Percentiles rank a stretch among this genome's conserved stretches.
These are phyloP conservation scores for Leishmania amazonensis DNA, from an alignment of 208 protist genomes.

Conservation along the genomic window DNA sequence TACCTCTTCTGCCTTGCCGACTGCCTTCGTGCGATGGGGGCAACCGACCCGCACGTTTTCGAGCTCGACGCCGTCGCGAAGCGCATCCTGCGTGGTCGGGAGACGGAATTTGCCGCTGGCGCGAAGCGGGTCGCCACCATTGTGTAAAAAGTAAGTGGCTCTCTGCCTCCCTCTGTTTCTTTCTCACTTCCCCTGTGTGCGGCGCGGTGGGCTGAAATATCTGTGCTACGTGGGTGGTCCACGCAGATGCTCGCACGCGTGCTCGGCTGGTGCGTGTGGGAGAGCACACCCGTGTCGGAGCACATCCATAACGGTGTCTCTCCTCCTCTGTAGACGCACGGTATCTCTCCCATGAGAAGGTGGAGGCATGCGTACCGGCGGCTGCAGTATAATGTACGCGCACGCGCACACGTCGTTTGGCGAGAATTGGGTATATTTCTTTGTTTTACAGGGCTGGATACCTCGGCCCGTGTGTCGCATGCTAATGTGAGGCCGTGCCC, in stretches of 20 bases:
- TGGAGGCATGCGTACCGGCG: background rate
- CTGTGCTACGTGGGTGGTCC: background rate
- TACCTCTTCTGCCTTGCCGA: constrained; percentile 79
- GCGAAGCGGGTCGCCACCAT: background rate
- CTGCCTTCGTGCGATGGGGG: constrained; percentile 56
- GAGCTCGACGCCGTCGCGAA: constrained; percentile 54
- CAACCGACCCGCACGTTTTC: constrained; percentile 68
- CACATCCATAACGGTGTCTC: too few relatives aligned
- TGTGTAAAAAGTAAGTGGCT: background rate
- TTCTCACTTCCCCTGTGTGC: background rate
- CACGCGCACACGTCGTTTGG: background rate
- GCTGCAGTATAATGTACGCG: background rate
- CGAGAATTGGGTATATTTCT: background rate
- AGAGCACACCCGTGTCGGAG: too few relatives aligned
- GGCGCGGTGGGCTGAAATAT: background rate
- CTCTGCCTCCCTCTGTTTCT: background rate
- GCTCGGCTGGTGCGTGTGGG: background rate
- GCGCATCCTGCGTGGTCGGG: constrained; percentile 35
- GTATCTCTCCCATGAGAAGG: background rate
- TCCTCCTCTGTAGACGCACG: too few relatives aligned
- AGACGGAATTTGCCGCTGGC: constrained; percentile 24
- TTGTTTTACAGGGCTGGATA: background rate
- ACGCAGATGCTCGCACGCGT: background rate
- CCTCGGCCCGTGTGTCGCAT: background rate
- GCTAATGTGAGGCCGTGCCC: background rate